Evolutionary conservation across 1,284 basidiomycete species (phyloP), one percentile per base, ranked within the genome.

Genomic region (Pholiota adiposa): DNA sequence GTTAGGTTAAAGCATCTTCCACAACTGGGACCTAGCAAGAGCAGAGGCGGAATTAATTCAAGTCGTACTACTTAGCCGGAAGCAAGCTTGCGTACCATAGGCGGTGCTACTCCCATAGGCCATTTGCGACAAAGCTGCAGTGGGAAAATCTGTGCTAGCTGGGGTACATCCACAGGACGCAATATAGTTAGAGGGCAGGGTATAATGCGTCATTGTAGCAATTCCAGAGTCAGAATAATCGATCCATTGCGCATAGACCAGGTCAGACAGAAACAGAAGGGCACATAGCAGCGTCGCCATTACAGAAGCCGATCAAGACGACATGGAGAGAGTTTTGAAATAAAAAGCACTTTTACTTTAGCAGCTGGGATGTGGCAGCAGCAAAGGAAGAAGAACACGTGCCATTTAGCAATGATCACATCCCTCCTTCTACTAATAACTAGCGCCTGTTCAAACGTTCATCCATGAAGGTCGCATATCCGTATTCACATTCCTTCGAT

Each of bases 1-100:
- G 89, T 89, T 60, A 93, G 74, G 51, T 87, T 87, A 73, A 93
- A 92, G 78, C 91, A 93, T 58, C 79, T 80, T 40, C 90, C 90
- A 67, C 90, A 92, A 3, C 80, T 82, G 40, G 89, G 85, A 4
- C 79, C 79, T 79, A 54, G 18, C 51, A 46, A 29, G 33, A 52
- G 59, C 50, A 6, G 51, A 34, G 9, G 3, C 19, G 19, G 51
- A 54, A 19, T 33, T 3, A 57, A n/a, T 46, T 52, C 41, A 9
- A 25, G 21, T 44, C 21, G 27, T 29, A 16, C 48, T 27, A 27
- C 21, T 14, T 34, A 31, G 16, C 36, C 36, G 7, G 25, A 29
- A 21, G 31, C 40, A 46, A 12, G 18, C 23, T 16, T 16, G 29
- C 65, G 12, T 58, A 79, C 90, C 90, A 68, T 86, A 92, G n/a